Evolutionary conservation across 805 yeast genomes (phyloP).

Genomic region (Zygosaccharomyces pseudorouxii): DNA sequence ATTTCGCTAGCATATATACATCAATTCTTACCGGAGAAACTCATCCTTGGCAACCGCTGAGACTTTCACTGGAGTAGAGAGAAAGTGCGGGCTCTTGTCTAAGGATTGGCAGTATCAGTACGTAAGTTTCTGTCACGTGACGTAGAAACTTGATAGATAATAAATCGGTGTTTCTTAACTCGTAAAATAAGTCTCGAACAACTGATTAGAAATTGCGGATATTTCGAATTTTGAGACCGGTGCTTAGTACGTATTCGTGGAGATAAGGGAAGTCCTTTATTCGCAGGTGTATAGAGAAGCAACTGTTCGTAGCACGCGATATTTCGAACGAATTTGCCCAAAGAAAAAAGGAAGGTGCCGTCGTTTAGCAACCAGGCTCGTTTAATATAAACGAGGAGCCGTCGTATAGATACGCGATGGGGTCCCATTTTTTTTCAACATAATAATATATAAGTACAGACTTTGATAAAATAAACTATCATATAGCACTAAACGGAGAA

Average conservation of each 20-base stretch:
- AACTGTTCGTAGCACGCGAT: background rate
- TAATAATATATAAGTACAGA: background rate
- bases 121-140: background rate
- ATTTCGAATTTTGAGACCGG: background rate
- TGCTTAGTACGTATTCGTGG: background rate
- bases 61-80: too few species aligned
- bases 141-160: background rate
- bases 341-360: constrained; percentile 1
- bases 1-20: background rate
- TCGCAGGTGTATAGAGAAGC: too few species aligned
- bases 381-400: background rate
- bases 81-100: too few species aligned
- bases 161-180: too few species aligned
- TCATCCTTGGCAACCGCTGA: too few species aligned
- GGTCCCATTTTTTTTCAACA: background rate
- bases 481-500: background rate
- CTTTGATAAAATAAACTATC: background rate
- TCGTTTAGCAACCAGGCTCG: background rate
- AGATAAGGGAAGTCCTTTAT: too few species aligned
- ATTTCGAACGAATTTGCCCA: background rate
- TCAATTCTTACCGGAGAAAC: background rate
- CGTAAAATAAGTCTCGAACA: too few species aligned
- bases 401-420: background rate
- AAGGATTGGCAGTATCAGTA: too few species aligned
- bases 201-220: background rate